Conservation (phyloP, 176 grass and related monocot species). For the Microstegium vimineum region DNA sequence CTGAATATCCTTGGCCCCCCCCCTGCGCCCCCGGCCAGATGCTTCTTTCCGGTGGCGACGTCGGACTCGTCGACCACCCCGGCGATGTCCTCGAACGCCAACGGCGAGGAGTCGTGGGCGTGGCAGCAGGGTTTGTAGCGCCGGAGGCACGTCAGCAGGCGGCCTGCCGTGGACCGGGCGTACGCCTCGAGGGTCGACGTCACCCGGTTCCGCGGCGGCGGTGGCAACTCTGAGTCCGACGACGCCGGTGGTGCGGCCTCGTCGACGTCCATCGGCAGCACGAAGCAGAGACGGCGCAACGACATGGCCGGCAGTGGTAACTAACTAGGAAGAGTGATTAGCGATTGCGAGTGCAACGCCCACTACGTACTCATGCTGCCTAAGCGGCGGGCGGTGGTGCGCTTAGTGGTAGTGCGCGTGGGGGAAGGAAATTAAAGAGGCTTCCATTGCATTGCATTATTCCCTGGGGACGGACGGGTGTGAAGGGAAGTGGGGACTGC, state of each 20-base stretch:
- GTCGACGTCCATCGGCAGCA: not conserved
- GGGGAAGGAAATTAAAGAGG: no score
- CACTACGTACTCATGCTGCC: no score
- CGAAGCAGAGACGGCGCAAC: not conserved
- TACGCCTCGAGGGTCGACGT: not conserved
- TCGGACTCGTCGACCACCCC: constrained; percentile 41
- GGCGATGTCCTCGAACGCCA: constrained; percentile 39
- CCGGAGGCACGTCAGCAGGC: constrained; percentile 13
- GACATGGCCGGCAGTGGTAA: not conserved
- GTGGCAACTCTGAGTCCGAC: no score
- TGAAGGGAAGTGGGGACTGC: no score
- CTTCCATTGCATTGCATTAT: no score
- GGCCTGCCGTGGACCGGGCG: not conserved
- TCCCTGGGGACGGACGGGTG: no score
- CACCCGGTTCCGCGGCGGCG: no score
- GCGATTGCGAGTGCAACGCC: no score
- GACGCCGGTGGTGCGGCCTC: not conserved
- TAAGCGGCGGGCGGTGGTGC: no score
- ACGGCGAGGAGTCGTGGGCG: not conserved
- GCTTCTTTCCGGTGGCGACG: not conserved
- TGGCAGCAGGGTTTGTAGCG: not conserved
- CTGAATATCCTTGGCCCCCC: constrained; percentile 69
- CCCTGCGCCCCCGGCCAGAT: not conserved
- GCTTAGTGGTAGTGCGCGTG: no score
- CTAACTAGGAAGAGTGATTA: no score